phyloP scores from a whole-genome alignment of 2,329 filamentous ascomycete species.

The Pyricularia grisea region DNA sequence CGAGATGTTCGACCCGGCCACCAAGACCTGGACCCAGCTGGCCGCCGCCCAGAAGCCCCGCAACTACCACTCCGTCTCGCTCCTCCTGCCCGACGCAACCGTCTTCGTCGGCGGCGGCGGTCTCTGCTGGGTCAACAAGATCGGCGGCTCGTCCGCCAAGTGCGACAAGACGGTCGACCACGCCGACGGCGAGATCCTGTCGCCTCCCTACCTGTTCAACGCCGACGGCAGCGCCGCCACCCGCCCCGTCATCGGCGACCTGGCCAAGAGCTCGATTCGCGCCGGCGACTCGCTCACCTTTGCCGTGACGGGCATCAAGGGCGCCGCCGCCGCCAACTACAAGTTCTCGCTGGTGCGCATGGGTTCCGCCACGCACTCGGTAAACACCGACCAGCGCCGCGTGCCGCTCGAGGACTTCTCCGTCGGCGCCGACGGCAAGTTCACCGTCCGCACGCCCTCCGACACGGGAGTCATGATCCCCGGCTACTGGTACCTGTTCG shows the following conservation, averaged over 20 bases:
- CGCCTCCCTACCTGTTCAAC: conserved; percentile 39
- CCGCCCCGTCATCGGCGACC: conserved; percentile 27
- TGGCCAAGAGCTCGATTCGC: not conserved
- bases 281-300: conserved; percentile 2
- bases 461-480: conserved; percentile 41
- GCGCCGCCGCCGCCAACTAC: not conserved
- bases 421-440: conserved; percentile 1
- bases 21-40: conserved; percentile 22
- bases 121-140: conserved; percentile 26
- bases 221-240: conserved; percentile 12
- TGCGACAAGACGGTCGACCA: conserved; percentile 31
- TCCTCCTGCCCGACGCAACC: conserved; percentile 33
- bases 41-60: conserved; percentile 22
- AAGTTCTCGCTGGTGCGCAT: conserved; percentile 26
- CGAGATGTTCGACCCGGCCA: conserved; percentile 29
- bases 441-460: conserved; percentile 23
- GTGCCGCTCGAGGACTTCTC: conserved; percentile 31
- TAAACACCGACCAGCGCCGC: conserved; percentile 49
- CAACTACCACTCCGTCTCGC: conserved; percentile 31
- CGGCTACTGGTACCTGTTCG: conserved; percentile 46
- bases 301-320: not conserved
- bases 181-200: conserved; percentile 39
- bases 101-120: conserved; percentile 38
- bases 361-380: conserved; percentile 40
- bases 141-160: conserved; percentile 8